Evolutionary conservation across 352 stramenopile species (phyloP).

Genomic region (Thraustochytrium striatum): DNA sequence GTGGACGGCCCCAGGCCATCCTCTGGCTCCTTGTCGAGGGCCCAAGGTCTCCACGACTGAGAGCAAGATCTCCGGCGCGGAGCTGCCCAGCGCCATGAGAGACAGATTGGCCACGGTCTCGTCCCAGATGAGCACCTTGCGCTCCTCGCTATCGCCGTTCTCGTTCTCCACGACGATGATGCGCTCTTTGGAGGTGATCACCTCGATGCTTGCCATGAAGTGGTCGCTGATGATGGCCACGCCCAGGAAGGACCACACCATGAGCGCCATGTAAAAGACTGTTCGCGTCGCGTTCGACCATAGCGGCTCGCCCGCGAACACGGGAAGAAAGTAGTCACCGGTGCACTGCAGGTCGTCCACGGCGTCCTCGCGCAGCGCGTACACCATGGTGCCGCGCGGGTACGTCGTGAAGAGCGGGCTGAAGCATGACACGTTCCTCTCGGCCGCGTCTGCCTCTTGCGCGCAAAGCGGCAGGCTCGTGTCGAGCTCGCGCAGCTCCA

Average conservation of each 20-base stretch:
- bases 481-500: no score
- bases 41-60: constrained; percentile 56
- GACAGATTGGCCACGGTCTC: constrained; percentile 58
- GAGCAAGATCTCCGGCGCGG: constrained; percentile 58
- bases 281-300: background rate
- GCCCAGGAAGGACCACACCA: constrained; percentile 43
- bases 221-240: constrained; percentile 49
- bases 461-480: no score
- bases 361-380: no score
- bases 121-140: constrained; percentile 54
- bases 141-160: constrained; percentile 34
- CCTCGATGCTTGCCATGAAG: constrained; percentile 58
- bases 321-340: constrained; percentile 38
- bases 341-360: background rate
- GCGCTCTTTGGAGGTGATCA: constrained; percentile 54
- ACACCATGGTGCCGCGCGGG: no score
- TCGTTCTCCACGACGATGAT: constrained; percentile 38
- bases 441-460: no score
- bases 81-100: constrained; percentile 59
- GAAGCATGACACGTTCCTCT: no score
- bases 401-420: no score
- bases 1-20: constrained; percentile 52
- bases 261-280: constrained; percentile 35
- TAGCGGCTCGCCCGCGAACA: constrained; percentile 25
- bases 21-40: background rate